Evolutionary conservation across 108 stramenopile genomes (phyloP), one percentile per base, ranked within the genome.

Genomic region (Nannochloropsis oceanica): DNA sequence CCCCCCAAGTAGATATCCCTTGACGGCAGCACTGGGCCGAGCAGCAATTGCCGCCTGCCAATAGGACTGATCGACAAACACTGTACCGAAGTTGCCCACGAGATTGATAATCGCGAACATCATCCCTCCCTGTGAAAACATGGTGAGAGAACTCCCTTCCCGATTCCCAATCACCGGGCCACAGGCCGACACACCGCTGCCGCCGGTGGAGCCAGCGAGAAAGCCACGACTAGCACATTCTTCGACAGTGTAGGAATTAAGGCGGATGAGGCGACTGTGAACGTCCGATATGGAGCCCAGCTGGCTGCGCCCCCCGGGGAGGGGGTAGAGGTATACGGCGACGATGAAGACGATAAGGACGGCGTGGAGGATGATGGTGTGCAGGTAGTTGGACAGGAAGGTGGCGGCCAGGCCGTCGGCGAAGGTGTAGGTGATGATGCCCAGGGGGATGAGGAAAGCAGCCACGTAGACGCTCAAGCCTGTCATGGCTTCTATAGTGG

Each of bases 41-140:
- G 96, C 96, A 26, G 96, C 96, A 82, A 96, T 96, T 84, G 95
- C 96, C 11, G 94, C 94, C 90, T 96, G 96, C 96, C 96, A 96
- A 94, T 96, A 96, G 2, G 93, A 93, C 86, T 96, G 95, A 83
- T 96, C 96, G 25, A 95, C 94, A 84, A 96, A 96, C 86, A 96
- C 96, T 80, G 96, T 96, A 13, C 96, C 96, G 83, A 96, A 96
- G 94, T 96, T 96, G 46, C 96, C 96, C 79, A 96, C 93, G 86
- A 96, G 94, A 91, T 96, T 96, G 93, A 96, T 96, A 59, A 96
- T 90, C 59, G 95, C 96, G 87, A 96, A 96, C 93, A 95, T 94
- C 90, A 96, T 92, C 81, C 95, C 95, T 84, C 90, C 94, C 81
- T 85, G 82, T 42, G 94, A 94, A 25, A 95, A 89, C 94, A 96